Evolutionary conservation across 495 filamentous ascomycete genomes (phyloP).

Genomic region (Trichoderma reesei): DNA sequence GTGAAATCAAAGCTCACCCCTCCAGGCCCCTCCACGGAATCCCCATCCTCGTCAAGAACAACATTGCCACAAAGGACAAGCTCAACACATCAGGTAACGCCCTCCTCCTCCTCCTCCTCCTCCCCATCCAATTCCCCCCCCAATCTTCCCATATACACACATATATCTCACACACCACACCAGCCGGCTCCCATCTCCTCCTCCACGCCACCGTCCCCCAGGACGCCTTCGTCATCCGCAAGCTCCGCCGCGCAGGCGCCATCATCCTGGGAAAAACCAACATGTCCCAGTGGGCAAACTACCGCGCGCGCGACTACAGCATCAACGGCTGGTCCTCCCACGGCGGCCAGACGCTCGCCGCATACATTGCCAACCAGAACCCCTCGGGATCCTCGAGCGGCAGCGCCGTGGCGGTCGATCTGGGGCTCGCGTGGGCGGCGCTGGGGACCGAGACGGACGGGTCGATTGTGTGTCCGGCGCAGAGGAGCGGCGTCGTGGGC

Average conservation of each 20-base stretch:
- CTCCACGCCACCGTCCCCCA: constrained; percentile 29
- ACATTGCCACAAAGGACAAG: constrained; percentile 23
- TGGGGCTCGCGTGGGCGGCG: constrained; percentile 23
- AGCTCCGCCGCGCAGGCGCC: constrained; percentile 34
- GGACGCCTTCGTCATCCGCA: constrained; percentile 34
- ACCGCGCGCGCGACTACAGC: constrained; percentile 18
- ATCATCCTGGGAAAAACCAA: constrained; percentile 38
- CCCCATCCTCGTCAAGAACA: constrained; percentile 30
- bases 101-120: neutral
- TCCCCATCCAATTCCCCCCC: neutral
- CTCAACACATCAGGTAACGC: constrained; percentile 14
- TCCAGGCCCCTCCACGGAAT: constrained; percentile 26
- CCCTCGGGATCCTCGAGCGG: constrained; percentile 26
- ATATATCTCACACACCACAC: neutral
- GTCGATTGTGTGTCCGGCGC: constrained; percentile 26
- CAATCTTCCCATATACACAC: neutral
- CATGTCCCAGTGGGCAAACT: constrained; percentile 33
- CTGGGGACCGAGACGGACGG: constrained; percentile 31
- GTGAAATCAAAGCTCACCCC: neutral
- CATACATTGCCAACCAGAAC: constrained; percentile 25
- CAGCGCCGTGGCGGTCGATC: constrained; percentile 21
- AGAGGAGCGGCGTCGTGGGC: constrained; percentile 29
- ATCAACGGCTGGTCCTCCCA: constrained; percentile 32
- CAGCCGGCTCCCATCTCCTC: constrained; percentile 46
- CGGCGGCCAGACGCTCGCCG: constrained; percentile 29